Percentiles rank a stretch among this genome's conserved stretches.
These are phyloP conservation scores for Candida vaughaniae DNA, from an alignment of 805 yeast genomes.

Conservation along the genomic window DNA sequence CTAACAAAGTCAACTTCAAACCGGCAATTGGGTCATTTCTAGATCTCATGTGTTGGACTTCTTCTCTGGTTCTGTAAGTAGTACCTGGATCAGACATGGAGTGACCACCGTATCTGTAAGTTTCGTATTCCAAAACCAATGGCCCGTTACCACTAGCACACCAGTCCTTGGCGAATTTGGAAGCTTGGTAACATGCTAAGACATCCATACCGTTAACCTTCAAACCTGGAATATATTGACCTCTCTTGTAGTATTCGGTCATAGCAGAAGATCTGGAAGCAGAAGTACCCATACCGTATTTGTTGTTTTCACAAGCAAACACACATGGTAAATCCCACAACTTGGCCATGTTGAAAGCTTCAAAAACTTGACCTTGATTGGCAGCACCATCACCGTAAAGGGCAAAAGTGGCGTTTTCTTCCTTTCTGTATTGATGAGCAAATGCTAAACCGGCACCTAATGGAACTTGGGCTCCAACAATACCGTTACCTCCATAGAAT, in stretches of 20 bases:
- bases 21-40: slow-evolving; percentile 98
- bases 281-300: slow-evolving; percentile 99
- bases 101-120: slow-evolving; percentile 99
- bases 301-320: slow-evolving; percentile 97
- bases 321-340: slow-evolving; percentile 95
- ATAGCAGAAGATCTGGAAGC: slow-evolving; percentile 96
- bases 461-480: slow-evolving; percentile 99
- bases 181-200: slow-evolving; percentile 91
- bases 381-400: slow-evolving; percentile 99
- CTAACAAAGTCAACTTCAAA: slow-evolving; percentile 81
- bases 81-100: slow-evolving; percentile 99
- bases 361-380: slow-evolving; percentile 99
- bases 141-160: slow-evolving; percentile 93
- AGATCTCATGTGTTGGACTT: slow-evolving; percentile 98
- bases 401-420: slow-evolving; percentile 75
- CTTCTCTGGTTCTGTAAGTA: slow-evolving; percentile 99
- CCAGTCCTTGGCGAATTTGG: slow-evolving; percentile 97
- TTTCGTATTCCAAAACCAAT: slow-evolving; percentile 92
- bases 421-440: slow-evolving; percentile 91
- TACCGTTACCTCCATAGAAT: slow-evolving; percentile 99
- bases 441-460: slow-evolving; percentile 98
- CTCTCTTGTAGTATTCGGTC: slow-evolving; percentile 97
- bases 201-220: slow-evolving; percentile 99
- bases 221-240: slow-evolving; percentile 98
- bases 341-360: slow-evolving; percentile 98